Evolutionary conservation across 208 protist genomes (phyloP), one percentile per base, ranked within the genome.

Genomic region (Strigomonas culicis): DNA sequence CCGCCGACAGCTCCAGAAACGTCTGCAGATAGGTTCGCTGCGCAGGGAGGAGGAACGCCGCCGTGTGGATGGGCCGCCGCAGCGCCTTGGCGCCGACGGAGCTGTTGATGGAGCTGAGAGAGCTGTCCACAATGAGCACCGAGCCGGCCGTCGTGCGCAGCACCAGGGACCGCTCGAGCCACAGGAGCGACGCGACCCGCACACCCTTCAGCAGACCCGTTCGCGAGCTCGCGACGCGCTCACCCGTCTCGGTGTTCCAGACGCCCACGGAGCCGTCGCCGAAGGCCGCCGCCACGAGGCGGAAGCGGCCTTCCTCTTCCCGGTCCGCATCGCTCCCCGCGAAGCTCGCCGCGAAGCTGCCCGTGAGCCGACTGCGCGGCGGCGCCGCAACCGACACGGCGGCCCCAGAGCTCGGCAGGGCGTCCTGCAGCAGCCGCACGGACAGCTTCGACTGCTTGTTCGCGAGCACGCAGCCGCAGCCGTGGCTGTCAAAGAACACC

Each of bases 21-120:
- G 80, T 77, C 61, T 90, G 84, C 64, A 94, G 61, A 34, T 86
- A 86, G 24, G 77, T 91, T 25, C 84, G 77, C 22, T 94, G 84
- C 1, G 77, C 49, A 19, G 88, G 78, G 21, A 86, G 59, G 34
- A 94, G 74, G 71, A 94, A 94, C n/a, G 88, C 73, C 43, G 82
- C 63, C 49, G 74, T 88, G 39, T 91, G 74, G 60, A 94, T 62
- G 0, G 88, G 84, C 7, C 88, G 77, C 22, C 88, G 81, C 53
- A 88, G 72, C 2, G 82, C 67, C 32, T 81, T 77, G 65, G 68
- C 78, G 34, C 51, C 65, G 2, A 90, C 66, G 64, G 72, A 80
- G 70, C 87, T 90, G 67, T 93, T 93, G 47, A 82, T 66, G 28
- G 63, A 74, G 19, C 66, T 63, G 39, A 94, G 67, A 11, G 56